phyloP scores from a whole-genome alignment of 768 basidiomycete genomes.

The Russula foetens region DNA sequence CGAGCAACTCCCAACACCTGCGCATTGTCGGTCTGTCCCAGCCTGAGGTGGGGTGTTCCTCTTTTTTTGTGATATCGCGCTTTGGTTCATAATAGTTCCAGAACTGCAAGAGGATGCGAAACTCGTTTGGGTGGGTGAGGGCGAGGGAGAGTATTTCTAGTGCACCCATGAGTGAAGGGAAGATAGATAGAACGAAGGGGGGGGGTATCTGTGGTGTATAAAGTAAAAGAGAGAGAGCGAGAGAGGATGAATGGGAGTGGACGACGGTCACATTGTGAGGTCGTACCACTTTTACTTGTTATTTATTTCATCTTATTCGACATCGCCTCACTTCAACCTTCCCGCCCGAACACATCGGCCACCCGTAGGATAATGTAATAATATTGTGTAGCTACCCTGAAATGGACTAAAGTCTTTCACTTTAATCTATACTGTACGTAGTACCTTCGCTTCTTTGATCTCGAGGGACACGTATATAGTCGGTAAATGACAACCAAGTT shows the following conservation, averaged over 20 bases:
- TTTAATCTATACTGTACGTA: too few relatives aligned
- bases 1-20: conserved; percentile 81
- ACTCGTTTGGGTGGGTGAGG: conserved; percentile 76
- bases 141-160: conserved; percentile 57
- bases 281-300: conserved; percentile 20
- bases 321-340: too few relatives aligned
- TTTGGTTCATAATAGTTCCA: conserved; percentile 72
- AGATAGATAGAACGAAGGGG: not conserved
- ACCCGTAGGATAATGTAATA: too few relatives aligned
- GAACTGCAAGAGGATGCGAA: conserved; percentile 77
- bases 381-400: too few relatives aligned
- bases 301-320: not conserved
- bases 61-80: conserved; percentile 70
- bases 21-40: conserved; percentile 86
- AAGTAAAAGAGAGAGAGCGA: not conserved
- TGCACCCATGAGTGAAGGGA: conserved; percentile 38
- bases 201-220: not conserved
- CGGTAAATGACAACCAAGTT: too few relatives aligned
- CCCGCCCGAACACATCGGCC: too few relatives aligned
- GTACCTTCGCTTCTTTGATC: too few relatives aligned
- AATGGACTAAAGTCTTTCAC: too few relatives aligned
- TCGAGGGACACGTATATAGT: too few relatives aligned
- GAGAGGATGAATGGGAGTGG: too few relatives aligned
- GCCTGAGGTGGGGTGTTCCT: conserved; percentile 72
- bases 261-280: not conserved